Evolutionary conservation across 1,284 basidiomycete species (phyloP), one percentile per base, ranked within the genome.

Genomic region (Mycosarcoma mackinlayi): DNA sequence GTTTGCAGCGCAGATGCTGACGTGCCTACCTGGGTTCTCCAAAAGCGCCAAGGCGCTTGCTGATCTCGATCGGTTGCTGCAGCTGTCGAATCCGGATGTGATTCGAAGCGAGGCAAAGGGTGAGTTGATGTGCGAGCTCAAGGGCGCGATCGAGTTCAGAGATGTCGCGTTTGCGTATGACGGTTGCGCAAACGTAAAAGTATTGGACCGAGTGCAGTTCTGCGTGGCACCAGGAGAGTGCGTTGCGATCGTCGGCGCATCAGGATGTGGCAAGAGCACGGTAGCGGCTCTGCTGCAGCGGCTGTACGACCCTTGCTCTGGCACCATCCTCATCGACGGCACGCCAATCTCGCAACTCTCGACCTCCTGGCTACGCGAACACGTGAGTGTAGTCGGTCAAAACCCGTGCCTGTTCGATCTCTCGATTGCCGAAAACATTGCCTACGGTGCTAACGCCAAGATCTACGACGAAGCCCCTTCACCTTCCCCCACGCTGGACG

Each of bases 1-100:
- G 3, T 95, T 96, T 70, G 92, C 92, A 1, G 89, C 90, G 23
- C 92, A 93, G 81, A 87, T 94, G 71, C 89, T 97, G 87, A 87
- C 89, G 25, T 94, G 93, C 84, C 44, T 83, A 24, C 80, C 81
- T 0, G 70, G 66, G 6, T 52, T 78, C 4, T 59, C 64, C 30
- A 80, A 79, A 60, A 52, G 66, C 13, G 48, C 76, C 25, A 62
- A 74, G 33, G 93, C 94, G 1, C 89, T 92, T 0, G 85, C 86
- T 33, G 93, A 95, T 82, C 88, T 95, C 76, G 86, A 89, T 72
- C 85, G 86, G 3, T 85, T 95, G 24, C 87, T 96, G 27, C 23
- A 51, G 27, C 56, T 71, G 19, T 35, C 40, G 0, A 28, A 33
- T 1, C 4, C 52, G 16, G 33, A 14, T 4, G 27, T 33, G 3